A percentile compares a stretch with the other conserved stretches of the same genome.
Evolutionary conservation across 331 rosid genomes (phyloP).

Genomic region (Arachis monticola): DNA sequence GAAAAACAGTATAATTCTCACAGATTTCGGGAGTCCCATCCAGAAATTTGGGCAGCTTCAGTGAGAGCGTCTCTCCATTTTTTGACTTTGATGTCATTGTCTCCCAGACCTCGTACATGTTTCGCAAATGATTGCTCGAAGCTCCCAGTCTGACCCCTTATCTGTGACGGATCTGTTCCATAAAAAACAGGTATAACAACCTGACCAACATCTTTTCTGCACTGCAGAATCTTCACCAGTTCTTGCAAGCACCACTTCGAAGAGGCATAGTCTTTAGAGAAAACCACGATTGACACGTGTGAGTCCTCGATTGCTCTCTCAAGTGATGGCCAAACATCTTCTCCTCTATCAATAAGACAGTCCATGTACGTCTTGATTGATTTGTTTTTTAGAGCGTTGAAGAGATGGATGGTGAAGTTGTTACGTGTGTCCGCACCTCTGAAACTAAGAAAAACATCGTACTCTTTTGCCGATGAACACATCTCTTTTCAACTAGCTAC

Average conservation of each 20-base stretch:
- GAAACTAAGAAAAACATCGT: conserved; percentile 41
- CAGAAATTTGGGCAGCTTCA: conserved; percentile 31
- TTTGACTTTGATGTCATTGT: background rate
- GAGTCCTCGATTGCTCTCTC: conserved; percentile 32
- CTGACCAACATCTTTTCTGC: background rate
- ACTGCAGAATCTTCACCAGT: conserved; percentile 19
- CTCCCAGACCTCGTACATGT: background rate
- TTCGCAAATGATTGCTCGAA: conserved; percentile 3
- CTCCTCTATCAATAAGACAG: background rate
- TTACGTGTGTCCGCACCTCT: conserved; percentile 37
- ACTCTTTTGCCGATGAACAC: background rate
- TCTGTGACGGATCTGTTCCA: conserved; percentile 18
- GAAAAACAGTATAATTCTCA: no score
- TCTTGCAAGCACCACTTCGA: conserved; percentile 49
- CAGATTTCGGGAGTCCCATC: conserved; percentile 33
- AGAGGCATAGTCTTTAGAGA: conserved; percentile 29
- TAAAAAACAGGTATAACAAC: conserved; percentile 42
- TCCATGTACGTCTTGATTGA: conserved; percentile 17
- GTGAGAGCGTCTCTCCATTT: conserved; percentile 35
- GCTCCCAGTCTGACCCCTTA: background rate
- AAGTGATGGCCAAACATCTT: conserved; percentile 25
- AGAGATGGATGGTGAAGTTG: conserved; percentile 35
- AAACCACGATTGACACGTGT: background rate
- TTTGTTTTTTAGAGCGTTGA: background rate
- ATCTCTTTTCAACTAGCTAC: background rate